These are phyloP conservation scores for Pythium insidiosum DNA, from an alignment of 352 stramenopile genomes.

Conservation along the genomic window DNA sequence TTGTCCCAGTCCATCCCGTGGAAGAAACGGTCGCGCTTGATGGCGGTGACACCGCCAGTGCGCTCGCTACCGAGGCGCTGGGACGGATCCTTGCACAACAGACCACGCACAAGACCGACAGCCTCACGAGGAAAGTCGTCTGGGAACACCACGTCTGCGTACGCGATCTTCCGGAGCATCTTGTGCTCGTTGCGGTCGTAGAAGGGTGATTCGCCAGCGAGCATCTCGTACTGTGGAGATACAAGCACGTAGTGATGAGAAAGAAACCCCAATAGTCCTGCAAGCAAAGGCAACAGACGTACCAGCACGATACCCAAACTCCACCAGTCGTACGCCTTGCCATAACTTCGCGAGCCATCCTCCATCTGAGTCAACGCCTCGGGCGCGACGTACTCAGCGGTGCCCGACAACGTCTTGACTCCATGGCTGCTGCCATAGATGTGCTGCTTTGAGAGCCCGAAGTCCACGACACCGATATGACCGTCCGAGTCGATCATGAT, in stretches of 20 bases:
- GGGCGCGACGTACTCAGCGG: conserved; percentile 81
- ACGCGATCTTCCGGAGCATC: conserved; percentile 82
- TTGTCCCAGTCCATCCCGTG: conserved; percentile 66
- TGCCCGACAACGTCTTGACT: conserved; percentile 82
- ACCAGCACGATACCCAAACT: conserved; percentile 83
- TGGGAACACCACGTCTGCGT: conserved; percentile 68
- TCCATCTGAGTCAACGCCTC: conserved; percentile 76
- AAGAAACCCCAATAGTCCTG: no score
- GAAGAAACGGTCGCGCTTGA: conserved; percentile 75
- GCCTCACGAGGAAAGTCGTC: conserved; percentile 69
- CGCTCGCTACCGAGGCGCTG: conserved; percentile 55
- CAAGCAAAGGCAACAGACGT: no score
- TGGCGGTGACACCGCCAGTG: conserved; percentile 55
- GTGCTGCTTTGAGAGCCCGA: conserved; percentile 84
- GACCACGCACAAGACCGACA: conserved; percentile 59
- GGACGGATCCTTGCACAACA: conserved; percentile 69
- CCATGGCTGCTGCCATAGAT: conserved; percentile 82
- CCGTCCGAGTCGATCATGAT: conserved; percentile 86
- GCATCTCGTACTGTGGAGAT: conserved; percentile 87
- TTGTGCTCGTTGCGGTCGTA: conserved; percentile 88
- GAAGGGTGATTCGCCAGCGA: conserved; percentile 79
- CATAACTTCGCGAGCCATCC: conserved; percentile 77
- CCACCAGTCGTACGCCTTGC: conserved; percentile 88
- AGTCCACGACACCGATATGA: conserved; percentile 86
- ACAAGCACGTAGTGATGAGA: no score